Evolutionary conservation across 805 yeast species (phyloP), one percentile per base, ranked within the genome.

Genomic region (Saccharomycopsis lassenensis): DNA sequence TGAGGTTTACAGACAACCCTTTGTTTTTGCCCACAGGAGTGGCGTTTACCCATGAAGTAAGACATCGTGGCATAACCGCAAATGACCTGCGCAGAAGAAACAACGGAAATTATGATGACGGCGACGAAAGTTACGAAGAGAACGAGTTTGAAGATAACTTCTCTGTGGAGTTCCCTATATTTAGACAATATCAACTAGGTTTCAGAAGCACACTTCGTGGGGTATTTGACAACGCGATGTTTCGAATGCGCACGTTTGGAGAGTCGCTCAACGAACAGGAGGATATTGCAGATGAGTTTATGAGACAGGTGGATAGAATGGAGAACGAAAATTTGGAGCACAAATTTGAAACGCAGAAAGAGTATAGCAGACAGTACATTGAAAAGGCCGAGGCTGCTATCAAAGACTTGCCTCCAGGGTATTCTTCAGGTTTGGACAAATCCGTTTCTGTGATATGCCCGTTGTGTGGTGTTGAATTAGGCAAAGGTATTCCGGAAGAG

Each of bases 391-490:
- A 46, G 15, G 35, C 46, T 11, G 39, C 33, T 20, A 52, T 61
- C 2, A 37, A 34, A 15, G 26, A 36, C 2, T 33, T 57, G 32
- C 58, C 60, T 3, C 49, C 49, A 15, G 52, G 51, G 2, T 57
- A 54, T 36, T 50, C 54, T 11, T 41, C 37, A n/a, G 35, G 42
- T 10, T 54, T 52, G 2, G 51, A 63, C 20, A 52, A 59, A 0
- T 51, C 54, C 11, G 53, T 45, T n/a, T 58, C 59, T 23, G 55
- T 68, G 3, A 59, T 65, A 1, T 77, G 95, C 57, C 69, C 69
- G 22, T 55, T 79, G 19, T 85, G 95, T 58, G 87, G 85, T 1
- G 67, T 71, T 0, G 67, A 61, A 3, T 57, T 85, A n/a, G 91
- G 91, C 2, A 70, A 64, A 32, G 94, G 94, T 0, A 69, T 80